Evolutionary conservation across 2,329 filamentous ascomycete genomes (phyloP).

Genomic region (Colletotrichum karsti): DNA sequence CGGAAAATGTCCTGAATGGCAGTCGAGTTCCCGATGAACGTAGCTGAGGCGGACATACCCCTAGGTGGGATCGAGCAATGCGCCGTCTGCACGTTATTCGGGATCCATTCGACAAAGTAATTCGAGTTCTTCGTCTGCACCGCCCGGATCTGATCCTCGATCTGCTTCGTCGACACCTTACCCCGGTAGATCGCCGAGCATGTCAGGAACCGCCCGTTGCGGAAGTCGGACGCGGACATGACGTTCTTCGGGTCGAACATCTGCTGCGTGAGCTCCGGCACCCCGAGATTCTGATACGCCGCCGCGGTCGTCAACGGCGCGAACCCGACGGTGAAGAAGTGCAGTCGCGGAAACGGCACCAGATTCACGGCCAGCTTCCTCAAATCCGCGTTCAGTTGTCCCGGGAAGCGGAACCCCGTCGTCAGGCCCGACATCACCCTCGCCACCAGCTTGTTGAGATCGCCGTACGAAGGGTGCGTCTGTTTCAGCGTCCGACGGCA

Average conservation of each 20-base stretch:
- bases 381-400: conserved; percentile 99
- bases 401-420: conserved; percentile 98
- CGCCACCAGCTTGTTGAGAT: conserved; percentile 98
- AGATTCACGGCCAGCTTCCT: conserved; percentile 99
- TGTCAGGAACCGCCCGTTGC: conserved; percentile 98
- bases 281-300: conserved; percentile 94
- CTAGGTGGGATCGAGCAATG: conserved; percentile 98
- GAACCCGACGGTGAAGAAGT: conserved; percentile 99
- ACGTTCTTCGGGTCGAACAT: conserved; percentile 99
- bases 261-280: conserved; percentile 98
- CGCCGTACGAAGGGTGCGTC: conserved; percentile 96
- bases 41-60: conserved; percentile 98
- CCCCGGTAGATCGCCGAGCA: conserved; percentile 99
- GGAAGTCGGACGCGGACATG: conserved; percentile 99
- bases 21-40: conserved; percentile 98
- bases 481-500: conserved; percentile 99
- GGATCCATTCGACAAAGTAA: conserved; percentile 99
- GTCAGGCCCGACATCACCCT: conserved; percentile 99
- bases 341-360: conserved; percentile 99
- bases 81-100: conserved; percentile 99
- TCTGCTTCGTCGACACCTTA: conserved; percentile 99
- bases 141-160: conserved; percentile 99
- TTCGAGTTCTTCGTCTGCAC: conserved; percentile 99
- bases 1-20: conserved; percentile 99
- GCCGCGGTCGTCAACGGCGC: conserved; percentile 87